Base-by-base conservation (phyloP, 2,329 filamentous ascomycete genomes). In the Xylaria sp. region DNA sequence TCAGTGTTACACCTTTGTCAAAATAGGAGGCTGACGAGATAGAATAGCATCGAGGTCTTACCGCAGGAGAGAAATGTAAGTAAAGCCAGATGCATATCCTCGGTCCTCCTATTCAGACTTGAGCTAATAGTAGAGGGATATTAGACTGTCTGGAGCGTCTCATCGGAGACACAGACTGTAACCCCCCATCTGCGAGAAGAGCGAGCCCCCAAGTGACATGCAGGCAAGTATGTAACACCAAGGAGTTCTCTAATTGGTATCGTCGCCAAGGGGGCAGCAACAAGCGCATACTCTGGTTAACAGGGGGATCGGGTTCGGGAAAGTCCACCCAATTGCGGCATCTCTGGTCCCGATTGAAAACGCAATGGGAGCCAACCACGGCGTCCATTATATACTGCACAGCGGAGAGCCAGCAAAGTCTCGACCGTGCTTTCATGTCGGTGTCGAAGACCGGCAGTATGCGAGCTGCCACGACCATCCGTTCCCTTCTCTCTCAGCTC, bases 161-260 rank as follows among this genome's bases (percentile, higher is more conserved):
- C 11, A 30, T 10, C 9, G 35, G 23, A 19, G 13, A 23, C 19
- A 50, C 6, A 18, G n/a, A 46, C 7, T 16, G 46, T 7, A 30
- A 46, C 6, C 13, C 52, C 7, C 57, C 23, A 16, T 34, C 16
- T 30, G 18, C 50, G n/a, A 19, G 11, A 11, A 34, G 11, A 8
- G 44, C 19, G 16, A 16, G 18, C 23, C 54, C 50, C 39, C 10
- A 57, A 2, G 34, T 10, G 6, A 60, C 62, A 46, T 64, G 55
- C 39, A 58, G 23, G 35, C 39, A 47, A 55, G 55, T 64, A 53
- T 56, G 51, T 11, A 59, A 37, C 16, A 54, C 62, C 10, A 52
- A n/a, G 10, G 51, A 64, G 30, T 64, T 64, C 35, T 46, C 46
- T 16, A 46, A 57, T 47, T 64, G 62, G 62, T 64, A 64, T 59